Base-by-base conservation (phyloP, 192 early-diverging fungal genomes). In the Linnemannia schmuckeri region DNA sequence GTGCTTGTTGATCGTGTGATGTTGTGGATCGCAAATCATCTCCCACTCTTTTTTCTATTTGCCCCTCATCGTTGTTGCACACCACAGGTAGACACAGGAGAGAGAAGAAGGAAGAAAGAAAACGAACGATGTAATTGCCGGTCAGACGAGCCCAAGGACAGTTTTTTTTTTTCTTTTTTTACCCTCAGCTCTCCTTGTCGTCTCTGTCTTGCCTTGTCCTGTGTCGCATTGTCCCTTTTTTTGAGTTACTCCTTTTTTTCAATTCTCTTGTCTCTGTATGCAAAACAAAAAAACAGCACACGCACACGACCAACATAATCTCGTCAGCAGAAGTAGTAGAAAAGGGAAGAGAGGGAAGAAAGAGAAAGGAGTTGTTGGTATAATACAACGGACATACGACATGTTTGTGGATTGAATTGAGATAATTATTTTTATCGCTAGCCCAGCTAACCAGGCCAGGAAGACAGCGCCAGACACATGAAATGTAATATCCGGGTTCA, bases 321-420 rank as follows among this genome's bases (percentile, higher is more conserved):
- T 66, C 30, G 61, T 33, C 61, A 66, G 61, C 61, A 66, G 61
- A 66, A 15, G 61, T 30, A 66, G 61, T 66, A 66, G 61, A 66
- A 66, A 66, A 66, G 12, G 10, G 22, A 63, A 63, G 24, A 37
- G 3, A 20, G 0, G 2, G 20, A n/a, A 7, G n/a, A n/a, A 30
- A 63, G n/a, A 9, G 27, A 30, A 63, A 12, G 8, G 27, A 66
- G n/a, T 1, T 9, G n/a, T 10, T 6, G n/a, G n/a, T 27, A 57
- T 27, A 27, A n/a, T 27, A 1, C 8, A 57, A 27, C 55, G 55
- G n/a, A 57, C 22, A n/a, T n/a, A 27, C 18, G 55, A 27, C 24
- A 46, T 52, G 55, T 3, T 27, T 57, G 55, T 57, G n/a, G 18
- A 52, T 52, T 22, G 49, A 52, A 52, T 20, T 52, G 49, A 52